Evolutionary conservation across 192 early-diverging fungal species (phyloP).

Genomic region (Gonapodya prolifera): DNA sequence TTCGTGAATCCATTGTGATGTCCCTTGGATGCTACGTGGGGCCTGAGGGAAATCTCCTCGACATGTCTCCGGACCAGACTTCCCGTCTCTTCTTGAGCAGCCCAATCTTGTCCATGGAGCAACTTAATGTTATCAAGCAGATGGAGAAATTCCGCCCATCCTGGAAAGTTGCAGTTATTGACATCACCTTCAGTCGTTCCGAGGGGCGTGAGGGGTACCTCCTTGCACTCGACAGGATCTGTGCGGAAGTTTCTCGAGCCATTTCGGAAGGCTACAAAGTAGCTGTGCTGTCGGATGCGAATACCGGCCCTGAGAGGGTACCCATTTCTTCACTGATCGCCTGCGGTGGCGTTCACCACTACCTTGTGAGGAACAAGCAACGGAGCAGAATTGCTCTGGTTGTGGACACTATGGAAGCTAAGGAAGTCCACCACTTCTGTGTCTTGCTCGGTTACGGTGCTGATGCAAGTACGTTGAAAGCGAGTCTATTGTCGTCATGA

Average conservation of each 20-base stretch:
- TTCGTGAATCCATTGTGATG: slow-evolving; percentile 98
- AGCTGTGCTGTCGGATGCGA: slow-evolving; percentile 71
- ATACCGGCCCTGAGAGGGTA: slow-evolving; percentile 48
- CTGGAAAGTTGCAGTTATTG: slow-evolving; percentile 73
- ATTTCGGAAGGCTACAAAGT: slow-evolving; percentile 71
- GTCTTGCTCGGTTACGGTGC: slow-evolving; percentile 68
- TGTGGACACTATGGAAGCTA: slow-evolving; percentile 84
- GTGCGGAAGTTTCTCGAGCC: slow-evolving; percentile 65
- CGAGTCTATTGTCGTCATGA: background rate
- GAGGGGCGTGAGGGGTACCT: slow-evolving; percentile 73
- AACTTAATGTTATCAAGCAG: slow-evolving; percentile 65
- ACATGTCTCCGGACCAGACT: slow-evolving; percentile 65
- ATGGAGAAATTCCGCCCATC: slow-evolving; percentile 49
- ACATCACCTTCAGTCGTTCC: slow-evolving; percentile 66
- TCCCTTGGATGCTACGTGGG: slow-evolving; percentile 88
- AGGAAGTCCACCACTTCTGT: slow-evolving; percentile 92
- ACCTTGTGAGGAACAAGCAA: slow-evolving; percentile 75
- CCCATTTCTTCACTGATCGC: slow-evolving; percentile 77
- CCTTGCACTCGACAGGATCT: slow-evolving; percentile 71
- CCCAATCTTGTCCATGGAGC: slow-evolving; percentile 72
- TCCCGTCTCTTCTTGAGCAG: slow-evolving; percentile 69
- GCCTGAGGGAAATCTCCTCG: slow-evolving; percentile 86
- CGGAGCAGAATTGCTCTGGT: slow-evolving; percentile 78
- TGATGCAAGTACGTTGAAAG: slow-evolving; percentile 8
- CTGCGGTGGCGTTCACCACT: slow-evolving; percentile 86